Conservation (phyloP, 257 asterid species). For the Nicotiana obtusifolia region DNA sequence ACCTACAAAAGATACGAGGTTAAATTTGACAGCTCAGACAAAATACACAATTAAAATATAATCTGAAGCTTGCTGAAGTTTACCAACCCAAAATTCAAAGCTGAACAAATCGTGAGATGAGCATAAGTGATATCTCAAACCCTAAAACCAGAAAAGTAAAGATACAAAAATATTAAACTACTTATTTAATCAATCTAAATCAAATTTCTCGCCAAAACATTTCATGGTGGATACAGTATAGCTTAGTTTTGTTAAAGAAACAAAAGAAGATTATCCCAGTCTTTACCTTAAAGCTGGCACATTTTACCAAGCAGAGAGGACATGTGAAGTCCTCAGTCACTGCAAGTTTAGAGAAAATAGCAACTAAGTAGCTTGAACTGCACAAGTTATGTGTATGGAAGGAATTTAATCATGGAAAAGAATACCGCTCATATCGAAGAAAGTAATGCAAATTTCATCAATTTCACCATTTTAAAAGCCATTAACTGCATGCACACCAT, state of each 20-base stretch:
- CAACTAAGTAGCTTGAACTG: slow-evolving; percentile 19
- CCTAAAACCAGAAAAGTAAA: slow-evolving; percentile 49
- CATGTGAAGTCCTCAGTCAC: slow-evolving; percentile 98
- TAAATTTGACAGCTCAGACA: slow-evolving; percentile 12
- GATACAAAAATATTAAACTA: neutral
- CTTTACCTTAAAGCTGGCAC: slow-evolving; percentile 89
- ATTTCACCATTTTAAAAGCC: neutral
- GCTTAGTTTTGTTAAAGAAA: slow-evolving; percentile 5
- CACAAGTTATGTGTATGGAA: neutral
- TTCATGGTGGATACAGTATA: neutral
- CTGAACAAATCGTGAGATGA: slow-evolving; percentile 85
- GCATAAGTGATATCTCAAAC: slow-evolving; percentile 77
- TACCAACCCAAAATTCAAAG: slow-evolving; percentile 97
- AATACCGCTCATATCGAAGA: neutral
- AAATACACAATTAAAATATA: neutral
- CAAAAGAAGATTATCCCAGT: slow-evolving; percentile 14
- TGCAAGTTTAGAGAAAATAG: slow-evolving; percentile 29
- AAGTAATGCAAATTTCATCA: neutral
- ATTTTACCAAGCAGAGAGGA: slow-evolving; percentile 96
- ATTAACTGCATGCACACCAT: neutral
- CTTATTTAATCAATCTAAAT: neutral
- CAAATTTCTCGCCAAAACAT: neutral
- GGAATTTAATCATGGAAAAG: neutral
- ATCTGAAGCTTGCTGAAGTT: slow-evolving; percentile 18
- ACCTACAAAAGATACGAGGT: slow-evolving; percentile 42